These are phyloP conservation scores for Dovyalis caffra DNA, from an alignment of 345 rosid species.

Conservation along the genomic window DNA sequence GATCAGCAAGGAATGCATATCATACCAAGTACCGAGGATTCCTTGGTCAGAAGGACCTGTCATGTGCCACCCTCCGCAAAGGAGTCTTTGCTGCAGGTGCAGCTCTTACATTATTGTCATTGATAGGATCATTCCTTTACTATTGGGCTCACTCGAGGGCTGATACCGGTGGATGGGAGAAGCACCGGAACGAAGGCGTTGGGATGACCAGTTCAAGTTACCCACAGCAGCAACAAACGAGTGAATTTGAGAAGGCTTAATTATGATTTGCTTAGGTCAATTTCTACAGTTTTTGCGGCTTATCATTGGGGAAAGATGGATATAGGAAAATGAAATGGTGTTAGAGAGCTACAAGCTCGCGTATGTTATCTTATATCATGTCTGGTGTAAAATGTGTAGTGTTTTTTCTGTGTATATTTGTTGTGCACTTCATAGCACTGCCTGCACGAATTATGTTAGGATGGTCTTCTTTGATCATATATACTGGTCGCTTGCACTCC, in stretches of 20 bases:
- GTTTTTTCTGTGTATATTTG: background rate
- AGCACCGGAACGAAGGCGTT: constrained; percentile 77
- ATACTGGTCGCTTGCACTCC: background rate
- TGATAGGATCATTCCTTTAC: constrained; percentile 61
- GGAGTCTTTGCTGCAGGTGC: constrained; percentile 96
- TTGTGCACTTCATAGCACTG: background rate
- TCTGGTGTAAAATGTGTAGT: background rate
- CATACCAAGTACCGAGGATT: constrained; percentile 74
- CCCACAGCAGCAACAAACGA: constrained; percentile 41
- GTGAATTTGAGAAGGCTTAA: constrained; percentile 54
- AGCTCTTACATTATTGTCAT: constrained; percentile 74
- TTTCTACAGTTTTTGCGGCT: constrained; percentile 7
- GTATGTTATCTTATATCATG: background rate
- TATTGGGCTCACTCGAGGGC: constrained; percentile 85
- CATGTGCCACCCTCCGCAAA: constrained; percentile 83
- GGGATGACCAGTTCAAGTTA: constrained; percentile 49
- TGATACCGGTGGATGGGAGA: constrained; percentile 95
- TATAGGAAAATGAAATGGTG: background rate
- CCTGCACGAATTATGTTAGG: background rate
- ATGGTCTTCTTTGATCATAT: too few relatives aligned
- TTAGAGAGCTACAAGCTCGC: background rate
- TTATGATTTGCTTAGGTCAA: constrained; percentile 5
- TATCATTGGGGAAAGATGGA: constrained; percentile 10
- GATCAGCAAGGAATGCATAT: constrained; percentile 81
- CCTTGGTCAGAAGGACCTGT: constrained; percentile 42